Conservation (phyloP, 1,284 basidiomycete species). For the Stereum hirsutum region DNA sequence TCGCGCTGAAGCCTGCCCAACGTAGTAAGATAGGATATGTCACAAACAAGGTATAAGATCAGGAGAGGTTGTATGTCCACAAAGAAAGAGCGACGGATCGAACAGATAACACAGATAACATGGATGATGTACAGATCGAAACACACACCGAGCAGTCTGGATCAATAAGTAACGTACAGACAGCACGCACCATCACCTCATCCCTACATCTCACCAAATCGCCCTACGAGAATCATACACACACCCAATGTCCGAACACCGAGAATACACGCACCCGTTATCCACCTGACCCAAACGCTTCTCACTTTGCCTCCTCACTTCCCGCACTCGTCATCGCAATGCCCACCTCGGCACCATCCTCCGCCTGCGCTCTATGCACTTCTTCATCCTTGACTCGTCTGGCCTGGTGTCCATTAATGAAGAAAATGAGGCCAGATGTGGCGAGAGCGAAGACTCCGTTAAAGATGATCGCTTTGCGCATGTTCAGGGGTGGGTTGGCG, state of each 20-base stretch:
- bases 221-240: too few relatives aligned
- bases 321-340: background rate
- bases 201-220: background rate
- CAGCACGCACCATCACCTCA: background rate
- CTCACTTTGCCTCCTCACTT: too few relatives aligned
- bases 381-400: constrained; percentile 51
- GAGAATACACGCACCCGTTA: background rate
- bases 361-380: constrained; percentile 4
- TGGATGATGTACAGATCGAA: background rate
- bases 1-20: too few relatives aligned
- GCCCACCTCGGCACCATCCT: background rate
- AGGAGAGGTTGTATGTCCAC: background rate
- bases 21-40: background rate
- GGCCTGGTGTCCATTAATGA: constrained; percentile 46
- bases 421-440: constrained; percentile 30
- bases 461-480: constrained; percentile 56
- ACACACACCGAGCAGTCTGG: background rate
- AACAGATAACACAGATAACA: background rate
- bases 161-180: background rate
- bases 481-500: constrained; percentile 60
- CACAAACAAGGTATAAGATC: background rate
- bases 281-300: background rate
- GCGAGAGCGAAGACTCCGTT: constrained; percentile 39
- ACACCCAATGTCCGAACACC: background rate
- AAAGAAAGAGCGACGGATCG: background rate